These are phyloP conservation scores for Cetradonia linearis DNA, from an alignment of 495 filamentous ascomycete species.

Conservation along the genomic window DNA sequence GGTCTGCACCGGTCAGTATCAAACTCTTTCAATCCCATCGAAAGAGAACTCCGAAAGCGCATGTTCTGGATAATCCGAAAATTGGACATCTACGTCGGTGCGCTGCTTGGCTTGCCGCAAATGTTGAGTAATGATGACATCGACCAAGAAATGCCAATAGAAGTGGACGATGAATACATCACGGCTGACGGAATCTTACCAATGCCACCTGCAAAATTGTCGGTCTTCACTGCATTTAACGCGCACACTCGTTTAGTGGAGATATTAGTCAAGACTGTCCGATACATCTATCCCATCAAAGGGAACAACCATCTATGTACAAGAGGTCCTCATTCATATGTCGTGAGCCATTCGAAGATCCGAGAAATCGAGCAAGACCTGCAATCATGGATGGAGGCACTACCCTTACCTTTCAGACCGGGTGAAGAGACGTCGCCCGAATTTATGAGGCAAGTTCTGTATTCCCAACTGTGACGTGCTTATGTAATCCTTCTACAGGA, in stretches of 20 bases:
- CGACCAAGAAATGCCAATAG: conserved; percentile 75
- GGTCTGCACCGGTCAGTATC: conserved; percentile 76
- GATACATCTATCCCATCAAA: conserved; percentile 84
- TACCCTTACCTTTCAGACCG: conserved; percentile 65
- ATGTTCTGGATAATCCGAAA: conserved; percentile 87
- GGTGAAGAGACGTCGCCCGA: conserved; percentile 62
- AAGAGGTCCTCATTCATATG: conserved; percentile 55
- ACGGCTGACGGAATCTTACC: conserved; percentile 62
- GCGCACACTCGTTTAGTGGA: conserved; percentile 70
- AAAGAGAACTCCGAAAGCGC: conserved; percentile 71
- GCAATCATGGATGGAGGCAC: conserved; percentile 67
- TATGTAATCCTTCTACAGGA: conserved; percentile 39
- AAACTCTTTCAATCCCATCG: conserved; percentile 69
- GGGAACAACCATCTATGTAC: conserved; percentile 42
- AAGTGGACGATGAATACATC: conserved; percentile 88
- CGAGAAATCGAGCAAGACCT: conserved; percentile 85
- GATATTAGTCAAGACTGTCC: conserved; percentile 75
- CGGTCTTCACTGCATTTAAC: conserved; percentile 71
- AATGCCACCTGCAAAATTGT: conserved; percentile 64
- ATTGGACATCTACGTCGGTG: conserved; percentile 90
- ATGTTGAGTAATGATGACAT: conserved; percentile 82
- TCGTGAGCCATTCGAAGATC: conserved; percentile 80
- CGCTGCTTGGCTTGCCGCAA: conserved; percentile 73
- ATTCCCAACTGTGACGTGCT: not conserved
- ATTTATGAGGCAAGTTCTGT: conserved; percentile 56